These are phyloP conservation scores for Globomyces pollinis-pini DNA, from an alignment of 192 early-diverging fungal genomes.

Conservation along the genomic window DNA sequence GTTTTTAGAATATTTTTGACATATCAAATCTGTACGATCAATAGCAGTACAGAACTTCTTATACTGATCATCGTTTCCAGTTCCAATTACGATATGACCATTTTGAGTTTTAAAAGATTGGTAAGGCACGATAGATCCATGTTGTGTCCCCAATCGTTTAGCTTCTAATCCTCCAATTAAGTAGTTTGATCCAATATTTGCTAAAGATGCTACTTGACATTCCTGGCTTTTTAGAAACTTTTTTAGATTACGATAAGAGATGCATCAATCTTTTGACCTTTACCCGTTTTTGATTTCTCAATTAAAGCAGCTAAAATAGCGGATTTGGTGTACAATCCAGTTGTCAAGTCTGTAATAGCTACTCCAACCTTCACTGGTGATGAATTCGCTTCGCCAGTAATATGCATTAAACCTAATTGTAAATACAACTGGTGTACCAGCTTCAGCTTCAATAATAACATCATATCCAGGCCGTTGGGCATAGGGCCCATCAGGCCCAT, in stretches of 20 bases:
- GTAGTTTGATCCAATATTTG: constrained; percentile 84
- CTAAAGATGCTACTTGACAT: constrained; percentile 76
- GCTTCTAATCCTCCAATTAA: constrained; percentile 77
- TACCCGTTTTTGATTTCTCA: constrained; percentile 48
- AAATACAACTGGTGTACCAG: constrained; percentile 19
- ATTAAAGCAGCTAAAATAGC: constrained; percentile 84
- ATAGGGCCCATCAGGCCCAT: constrained; percentile 83
- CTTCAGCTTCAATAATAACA: constrained; percentile 38
- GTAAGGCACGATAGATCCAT: constrained; percentile 91
- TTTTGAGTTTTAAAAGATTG: constrained; percentile 69
- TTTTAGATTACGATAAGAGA: constrained; percentile 59
- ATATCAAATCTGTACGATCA: constrained; percentile 33
- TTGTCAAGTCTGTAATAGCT: constrained; percentile 78
- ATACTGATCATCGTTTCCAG: constrained; percentile 86
- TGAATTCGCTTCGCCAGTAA: constrained; percentile 80
- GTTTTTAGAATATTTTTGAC: constrained; percentile 62
- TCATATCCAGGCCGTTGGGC: constrained; percentile 78
- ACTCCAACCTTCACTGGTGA: constrained; percentile 92
- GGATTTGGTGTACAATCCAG: constrained; percentile 79
- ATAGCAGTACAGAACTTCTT: constrained; percentile 53
- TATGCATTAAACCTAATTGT: constrained; percentile 93
- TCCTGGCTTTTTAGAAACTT: constrained; percentile 39
- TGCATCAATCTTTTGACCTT: constrained; percentile 82
- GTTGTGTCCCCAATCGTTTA: constrained; percentile 75
- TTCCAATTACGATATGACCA: constrained; percentile 78